Evolutionary conservation across 1,139 yeast genomes (phyloP).

Genomic region (Hansenula lynferdii): DNA sequence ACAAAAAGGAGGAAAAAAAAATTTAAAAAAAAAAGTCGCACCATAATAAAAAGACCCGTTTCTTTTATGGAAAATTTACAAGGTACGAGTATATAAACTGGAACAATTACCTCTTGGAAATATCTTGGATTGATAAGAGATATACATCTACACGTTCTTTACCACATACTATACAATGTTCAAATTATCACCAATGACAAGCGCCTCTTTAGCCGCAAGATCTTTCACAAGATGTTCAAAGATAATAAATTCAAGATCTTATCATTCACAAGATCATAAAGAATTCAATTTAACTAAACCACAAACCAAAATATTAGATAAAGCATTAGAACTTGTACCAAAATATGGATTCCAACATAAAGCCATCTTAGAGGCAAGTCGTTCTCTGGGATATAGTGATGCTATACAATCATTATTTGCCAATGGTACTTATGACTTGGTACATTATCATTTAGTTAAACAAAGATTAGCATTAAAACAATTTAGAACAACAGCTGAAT

Average conservation of each 20-base stretch:
- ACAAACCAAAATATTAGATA: conserved; percentile 36
- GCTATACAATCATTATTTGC: conserved; percentile 62
- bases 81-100: too few species aligned
- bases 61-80: too few species aligned
- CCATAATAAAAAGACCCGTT: too few species aligned
- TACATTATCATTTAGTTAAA: conserved; percentile 58
- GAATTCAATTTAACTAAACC: conserved; percentile 26
- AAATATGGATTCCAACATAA: conserved; percentile 58
- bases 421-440: conserved; percentile 54
- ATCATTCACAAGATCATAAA: conserved; percentile 26
- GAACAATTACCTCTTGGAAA: too few species aligned
- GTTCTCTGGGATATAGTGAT: conserved; percentile 60
- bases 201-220: too few species aligned
- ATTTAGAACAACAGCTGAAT: conserved; percentile 25
- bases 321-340: conserved; percentile 58
- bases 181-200: too few species aligned
- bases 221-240: too few species aligned
- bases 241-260: conserved; percentile 9
- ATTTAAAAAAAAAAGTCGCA: too few species aligned
- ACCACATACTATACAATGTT: too few species aligned
- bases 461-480: conserved; percentile 42
- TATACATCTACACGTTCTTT: too few species aligned
- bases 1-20: too few species aligned
- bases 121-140: too few species aligned
- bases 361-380: conserved; percentile 57